Conservation (phyloP, 2,329 filamentous ascomycete genomes). For the Claviceps sorghi region DNA sequence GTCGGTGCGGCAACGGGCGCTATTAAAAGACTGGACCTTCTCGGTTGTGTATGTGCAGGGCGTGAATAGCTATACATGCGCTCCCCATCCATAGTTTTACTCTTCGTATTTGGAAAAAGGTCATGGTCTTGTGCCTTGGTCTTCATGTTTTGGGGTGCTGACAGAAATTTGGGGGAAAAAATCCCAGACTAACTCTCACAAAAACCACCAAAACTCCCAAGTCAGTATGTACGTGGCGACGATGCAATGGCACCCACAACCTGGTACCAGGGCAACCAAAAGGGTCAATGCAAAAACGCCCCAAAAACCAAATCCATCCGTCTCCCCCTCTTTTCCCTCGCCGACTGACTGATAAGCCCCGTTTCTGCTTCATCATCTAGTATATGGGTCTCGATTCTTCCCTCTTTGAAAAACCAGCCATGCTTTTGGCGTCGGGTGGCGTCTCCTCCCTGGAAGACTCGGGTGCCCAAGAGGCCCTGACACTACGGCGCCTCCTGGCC, state of each 20-base stretch:
- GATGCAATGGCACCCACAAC: not conserved
- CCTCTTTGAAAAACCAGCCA: conserved; percentile 23
- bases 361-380: conserved; percentile 10
- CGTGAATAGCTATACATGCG: too few relatives aligned
- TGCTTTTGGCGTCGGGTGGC: conserved; percentile 11
- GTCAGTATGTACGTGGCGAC: too few relatives aligned
- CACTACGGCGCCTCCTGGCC: conserved; percentile 32
- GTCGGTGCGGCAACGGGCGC: not conserved
- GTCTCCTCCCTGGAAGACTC: conserved; percentile 23
- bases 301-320: not conserved
- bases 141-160: too few relatives aligned
- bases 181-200: too few relatives aligned
- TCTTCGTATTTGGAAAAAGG: too few relatives aligned
- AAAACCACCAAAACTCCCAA: too few relatives aligned
- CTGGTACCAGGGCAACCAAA: not conserved
- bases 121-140: too few relatives aligned
- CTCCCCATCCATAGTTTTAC: too few relatives aligned
- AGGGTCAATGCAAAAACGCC: too few relatives aligned
- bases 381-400: conserved; percentile 28
- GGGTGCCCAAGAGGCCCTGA: conserved; percentile 31
- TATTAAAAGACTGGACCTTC: too few relatives aligned
- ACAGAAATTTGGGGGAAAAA: too few relatives aligned
- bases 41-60: too few relatives aligned
- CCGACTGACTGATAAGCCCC: not conserved
- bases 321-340: not conserved